Evolutionary conservation across 495 filamentous ascomycete species (phyloP), one percentile per base, ranked within the genome.

Genomic region (Penicillium verhagenii): DNA sequence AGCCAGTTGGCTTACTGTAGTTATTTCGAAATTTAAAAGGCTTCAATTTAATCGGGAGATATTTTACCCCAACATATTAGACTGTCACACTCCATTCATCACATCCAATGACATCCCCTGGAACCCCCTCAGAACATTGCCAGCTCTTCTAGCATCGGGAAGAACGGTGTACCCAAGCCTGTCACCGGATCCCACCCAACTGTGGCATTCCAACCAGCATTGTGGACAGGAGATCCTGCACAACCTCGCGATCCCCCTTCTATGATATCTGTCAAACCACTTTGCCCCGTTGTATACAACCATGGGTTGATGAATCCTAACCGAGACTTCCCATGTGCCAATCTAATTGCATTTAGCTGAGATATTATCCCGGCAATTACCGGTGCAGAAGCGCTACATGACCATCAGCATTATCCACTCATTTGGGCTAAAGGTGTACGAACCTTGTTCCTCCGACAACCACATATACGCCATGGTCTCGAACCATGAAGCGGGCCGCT

Each of bases 241-340:
- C 85, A 87, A 14, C 84, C 84, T 1, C 51, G 62, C 9, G 79
- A 85, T 7, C 75, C 72, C 11, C 82, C 85, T 9, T 67, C 56
- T 5, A 79, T 73, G 25, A 87, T 82, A 67, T 88, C 84, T 0
- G 74, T 86, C 24, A 86, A 74, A 0, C 76, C 82, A 20, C 62
- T 52, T 21, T 69, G 61, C 1, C 68, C 72, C 4, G 60, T 61
- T 9, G 70, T 72, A 66, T 86, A 89, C 14, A 89, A 65, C 80
- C 80, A 84, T 1, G 85, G 84, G 57, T 87, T 89, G 37, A 88
- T 61, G 63, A 87, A 87, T 1, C 85, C 84, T 26, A 87, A 64
- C 1, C 75, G 72, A 35, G 68, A 69, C 54, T 78, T 70, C 7
- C 77, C 76, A 6, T 66, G 49, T 26, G 65, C 55, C 20, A 86